A percentile compares a stretch with the other conserved stretches of the same genome.
Conservation (phyloP, 495 filamentous ascomycete species). For the Trichoderma virens region DNA sequence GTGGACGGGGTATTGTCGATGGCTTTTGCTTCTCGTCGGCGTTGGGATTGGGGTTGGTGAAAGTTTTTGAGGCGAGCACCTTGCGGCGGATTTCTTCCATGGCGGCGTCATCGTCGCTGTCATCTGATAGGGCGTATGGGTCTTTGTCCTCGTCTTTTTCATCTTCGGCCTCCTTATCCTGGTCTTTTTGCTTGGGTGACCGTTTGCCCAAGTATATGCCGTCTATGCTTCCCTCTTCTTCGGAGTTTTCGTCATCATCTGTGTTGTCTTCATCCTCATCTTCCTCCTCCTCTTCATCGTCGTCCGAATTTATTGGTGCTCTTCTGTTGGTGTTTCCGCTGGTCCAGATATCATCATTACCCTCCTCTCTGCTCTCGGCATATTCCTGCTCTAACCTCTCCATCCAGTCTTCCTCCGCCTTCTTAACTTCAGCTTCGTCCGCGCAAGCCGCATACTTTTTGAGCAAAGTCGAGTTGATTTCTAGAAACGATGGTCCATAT, state of each 20-base stretch:
- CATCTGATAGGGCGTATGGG: slow-evolving; percentile 65
- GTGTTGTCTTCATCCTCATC: slow-evolving; percentile 34
- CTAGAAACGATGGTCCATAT: slow-evolving; percentile 78
- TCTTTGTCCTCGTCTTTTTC: slow-evolving; percentile 48
- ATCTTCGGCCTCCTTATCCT: slow-evolving; percentile 25
- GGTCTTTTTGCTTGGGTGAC: slow-evolving; percentile 10
- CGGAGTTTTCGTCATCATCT: slow-evolving; percentile 21
- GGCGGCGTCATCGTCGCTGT: slow-evolving; percentile 73
- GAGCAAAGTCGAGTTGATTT: slow-evolving; percentile 76
- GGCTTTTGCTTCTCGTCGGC: slow-evolving; percentile 42
- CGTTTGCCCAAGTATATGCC: slow-evolving; percentile 50
- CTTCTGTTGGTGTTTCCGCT: slow-evolving; percentile 77
- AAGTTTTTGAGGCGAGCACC: slow-evolving; percentile 79
- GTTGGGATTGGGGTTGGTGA: slow-evolving; percentile 53
- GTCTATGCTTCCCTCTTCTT: slow-evolving; percentile 27
- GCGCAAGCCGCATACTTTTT: slow-evolving; percentile 78
- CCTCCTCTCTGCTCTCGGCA: slow-evolving; percentile 62
- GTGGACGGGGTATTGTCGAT: slow-evolving; percentile 49
- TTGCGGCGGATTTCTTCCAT: slow-evolving; percentile 85
- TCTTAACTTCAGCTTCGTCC: slow-evolving; percentile 82
- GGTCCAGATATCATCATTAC: slow-evolving; percentile 69
- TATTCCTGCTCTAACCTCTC: slow-evolving; percentile 86
- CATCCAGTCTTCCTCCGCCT: slow-evolving; percentile 78
- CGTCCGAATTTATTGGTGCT: slow-evolving; percentile 45
- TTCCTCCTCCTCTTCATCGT: slow-evolving; percentile 37